phyloP scores from a whole-genome alignment of 371 early-diverging fungal species.

The Mucor ambiguus region DNA sequence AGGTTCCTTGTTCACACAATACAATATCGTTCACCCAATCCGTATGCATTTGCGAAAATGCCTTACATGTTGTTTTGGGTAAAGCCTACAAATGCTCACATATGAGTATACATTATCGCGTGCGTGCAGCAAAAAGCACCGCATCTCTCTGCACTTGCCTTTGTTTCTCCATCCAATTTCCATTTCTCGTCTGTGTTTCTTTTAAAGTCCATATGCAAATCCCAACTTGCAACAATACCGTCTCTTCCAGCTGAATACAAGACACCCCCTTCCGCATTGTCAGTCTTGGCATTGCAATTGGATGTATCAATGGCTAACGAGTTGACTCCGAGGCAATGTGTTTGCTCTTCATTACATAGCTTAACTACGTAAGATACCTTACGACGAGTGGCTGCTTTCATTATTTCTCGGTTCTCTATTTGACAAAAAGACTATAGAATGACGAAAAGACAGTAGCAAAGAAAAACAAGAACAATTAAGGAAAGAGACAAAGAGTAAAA shows the following conservation, averaged over 20 bases:
- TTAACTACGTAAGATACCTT: constrained; percentile 66
- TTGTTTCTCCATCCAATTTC: constrained; percentile 10
- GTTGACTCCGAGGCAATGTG: constrained; percentile 77
- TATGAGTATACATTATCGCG: background rate
- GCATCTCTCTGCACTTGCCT: constrained; percentile 1
- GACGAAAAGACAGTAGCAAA: background rate
- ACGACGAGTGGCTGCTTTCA: constrained; percentile 51
- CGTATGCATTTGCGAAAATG: constrained; percentile 83
- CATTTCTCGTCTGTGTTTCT: constrained; percentile 20
- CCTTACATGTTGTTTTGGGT: constrained; percentile 61
- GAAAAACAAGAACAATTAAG: background rate
- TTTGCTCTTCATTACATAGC: constrained; percentile 49
- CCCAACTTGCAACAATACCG: constrained; percentile 88
- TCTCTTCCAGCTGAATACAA: constrained; percentile 93
- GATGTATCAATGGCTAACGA: constrained; percentile 69
- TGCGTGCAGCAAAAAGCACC: background rate
- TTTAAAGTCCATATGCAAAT: constrained; percentile 57
- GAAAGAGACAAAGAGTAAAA: too few species aligned
- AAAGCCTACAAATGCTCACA: constrained; percentile 16
- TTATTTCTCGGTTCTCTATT: constrained; percentile 5
- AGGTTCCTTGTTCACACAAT: constrained; percentile 53
- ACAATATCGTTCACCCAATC: constrained; percentile 97
- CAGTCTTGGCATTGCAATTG: constrained; percentile 16
- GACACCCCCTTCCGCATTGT: constrained; percentile 55
- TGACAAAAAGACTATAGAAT: background rate